Evolutionary conservation across 2,329 filamentous ascomycete genomes (phyloP), one percentile per base, ranked within the genome.

Genomic region (Macrophomina phaseolina): DNA sequence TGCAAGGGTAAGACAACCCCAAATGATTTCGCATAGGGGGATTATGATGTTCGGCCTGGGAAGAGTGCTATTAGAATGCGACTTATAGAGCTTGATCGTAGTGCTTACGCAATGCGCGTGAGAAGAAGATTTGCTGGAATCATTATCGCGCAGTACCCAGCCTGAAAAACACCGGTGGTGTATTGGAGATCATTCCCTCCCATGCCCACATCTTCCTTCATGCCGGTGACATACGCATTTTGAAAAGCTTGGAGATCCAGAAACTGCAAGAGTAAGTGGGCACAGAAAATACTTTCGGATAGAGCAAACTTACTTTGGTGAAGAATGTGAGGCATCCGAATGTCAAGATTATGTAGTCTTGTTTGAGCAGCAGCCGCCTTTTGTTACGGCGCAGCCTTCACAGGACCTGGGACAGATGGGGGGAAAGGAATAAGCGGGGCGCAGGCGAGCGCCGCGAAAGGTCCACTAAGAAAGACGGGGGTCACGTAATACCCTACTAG

Each of bases 321-420:
- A 87, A 87, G 68, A 86, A 86, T 0, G 82, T 79, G 2, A 87
- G 73, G 49, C 86, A 83, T 0, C 84, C 84, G 70, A 87, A 87
- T 0, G 84, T 84, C 0, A 88, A 81, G 46, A 88, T 84, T 1
- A 87, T 73, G 0, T 84, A 73, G 68, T 88, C 86, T 12, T 88
- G 80, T 71, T 88, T 88, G 32, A 81, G 64, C 42, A 88, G 84
- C 3, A 87, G 76, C 67, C 78, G 80, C 46, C 82, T 77, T 69
- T 87, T n/a, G n/a, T n/a, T n/a, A n/a, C n/a, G n/a, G n/a, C n/a
- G n/a, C n/a, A n/a, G n/a, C n/a, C n/a, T n/a, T n/a, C n/a, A n/a
- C n/a, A n/a, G n/a, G n/a, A n/a, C n/a, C n/a, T n/a, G n/a, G n/a
- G n/a, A n/a, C n/a, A n/a, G n/a, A n/a, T n/a, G n/a, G n/a, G n/a